Evolutionary conservation across 2,329 filamentous ascomycete species (phyloP).

Genomic region (Botrytis tulipae): DNA sequence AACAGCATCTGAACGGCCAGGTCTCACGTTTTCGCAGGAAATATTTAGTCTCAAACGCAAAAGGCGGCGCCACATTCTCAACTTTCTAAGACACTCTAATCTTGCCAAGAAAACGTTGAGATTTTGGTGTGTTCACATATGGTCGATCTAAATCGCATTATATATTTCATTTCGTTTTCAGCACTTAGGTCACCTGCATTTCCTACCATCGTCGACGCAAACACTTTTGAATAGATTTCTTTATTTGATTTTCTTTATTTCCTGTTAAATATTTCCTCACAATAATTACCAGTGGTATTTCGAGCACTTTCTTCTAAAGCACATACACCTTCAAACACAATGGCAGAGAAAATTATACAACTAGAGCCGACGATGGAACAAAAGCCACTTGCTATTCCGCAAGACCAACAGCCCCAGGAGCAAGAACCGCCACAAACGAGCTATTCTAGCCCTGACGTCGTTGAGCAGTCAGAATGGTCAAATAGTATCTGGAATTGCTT

Average conservation of each 20-base stretch:
- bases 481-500: slow-evolving; percentile 19
- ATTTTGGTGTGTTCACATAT: background rate
- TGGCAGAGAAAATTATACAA: background rate
- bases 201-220: background rate
- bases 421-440: background rate
- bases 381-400: background rate
- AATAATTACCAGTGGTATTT: background rate
- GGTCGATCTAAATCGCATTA: background rate
- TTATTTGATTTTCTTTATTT: background rate
- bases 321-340: background rate
- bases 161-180: slow-evolving; percentile 13
- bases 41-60: background rate
- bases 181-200: background rate
- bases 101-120: background rate
- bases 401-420: slow-evolving; percentile 1
- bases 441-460: background rate
- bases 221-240: background rate
- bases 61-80: slow-evolving; percentile 16
- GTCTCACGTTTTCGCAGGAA: background rate
- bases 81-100: background rate
- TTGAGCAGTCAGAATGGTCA: slow-evolving; percentile 13
- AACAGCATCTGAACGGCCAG: background rate
- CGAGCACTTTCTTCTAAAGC: background rate
- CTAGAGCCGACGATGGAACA: background rate
- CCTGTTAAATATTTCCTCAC: background rate